These are phyloP conservation scores for Cladosporium phlei DNA, from an alignment of 2,329 filamentous ascomycete species.

Conservation along the genomic window DNA sequence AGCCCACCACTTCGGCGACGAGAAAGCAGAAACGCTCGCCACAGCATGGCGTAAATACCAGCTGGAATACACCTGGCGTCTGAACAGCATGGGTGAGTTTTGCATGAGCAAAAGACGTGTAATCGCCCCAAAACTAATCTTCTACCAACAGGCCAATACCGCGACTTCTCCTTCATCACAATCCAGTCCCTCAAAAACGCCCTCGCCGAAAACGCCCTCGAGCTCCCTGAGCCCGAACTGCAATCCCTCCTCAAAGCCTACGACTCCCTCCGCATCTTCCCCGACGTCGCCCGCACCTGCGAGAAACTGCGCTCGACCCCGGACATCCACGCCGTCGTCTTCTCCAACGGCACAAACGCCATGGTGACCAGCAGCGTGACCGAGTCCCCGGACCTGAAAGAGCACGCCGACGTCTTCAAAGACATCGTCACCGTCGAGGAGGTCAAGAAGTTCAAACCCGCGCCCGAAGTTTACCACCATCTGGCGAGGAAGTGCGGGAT, in stretches of 20 bases:
- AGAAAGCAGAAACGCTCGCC: conserved; percentile 54
- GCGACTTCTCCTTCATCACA: conserved; percentile 61
- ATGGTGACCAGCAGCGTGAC: conserved; percentile 61
- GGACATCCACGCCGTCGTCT: conserved; percentile 54
- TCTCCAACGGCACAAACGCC: conserved; percentile 62
- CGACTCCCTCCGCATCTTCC: conserved; percentile 59
- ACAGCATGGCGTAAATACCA: conserved; percentile 64
- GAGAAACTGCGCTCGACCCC: conserved; percentile 38
- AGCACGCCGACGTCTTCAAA: conserved; percentile 47
- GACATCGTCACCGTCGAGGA: conserved; percentile 59
- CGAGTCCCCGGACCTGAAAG: conserved; percentile 52
- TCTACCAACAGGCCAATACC: conserved; percentile 49
- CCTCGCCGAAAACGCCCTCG: conserved; percentile 51
- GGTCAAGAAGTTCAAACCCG: conserved; percentile 60
- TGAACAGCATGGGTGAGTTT: conserved; percentile 66
- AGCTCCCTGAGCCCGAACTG: conserved; percentile 43
- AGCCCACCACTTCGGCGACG: conserved; percentile 52
- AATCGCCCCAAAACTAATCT: neutral
- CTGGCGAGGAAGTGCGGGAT: conserved; percentile 50
- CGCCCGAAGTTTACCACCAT: conserved; percentile 57
- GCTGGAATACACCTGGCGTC: conserved; percentile 71
- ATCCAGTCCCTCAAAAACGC: conserved; percentile 59
- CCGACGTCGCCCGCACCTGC: conserved; percentile 57
- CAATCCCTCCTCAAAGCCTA: conserved; percentile 58
- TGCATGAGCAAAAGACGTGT: neutral